phyloP scores from a whole-genome alignment of 768 basidiomycete genomes.

The Hydnomerulius pinastri region DNA sequence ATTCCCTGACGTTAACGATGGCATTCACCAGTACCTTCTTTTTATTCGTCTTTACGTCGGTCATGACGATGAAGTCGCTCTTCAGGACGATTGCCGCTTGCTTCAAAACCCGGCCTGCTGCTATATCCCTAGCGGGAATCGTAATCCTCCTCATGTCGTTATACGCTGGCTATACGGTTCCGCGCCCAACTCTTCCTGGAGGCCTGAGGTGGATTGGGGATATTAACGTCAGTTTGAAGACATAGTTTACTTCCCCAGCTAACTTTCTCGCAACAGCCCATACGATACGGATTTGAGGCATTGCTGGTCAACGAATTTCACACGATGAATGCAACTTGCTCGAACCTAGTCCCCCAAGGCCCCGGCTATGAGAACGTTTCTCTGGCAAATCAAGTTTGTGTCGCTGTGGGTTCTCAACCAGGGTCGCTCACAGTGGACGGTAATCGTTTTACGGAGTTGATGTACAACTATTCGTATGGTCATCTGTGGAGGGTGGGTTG shows the following conservation, averaged over 20 bases:
- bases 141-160: conserved; percentile 40
- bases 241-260: conserved; percentile 35
- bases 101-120: conserved; percentile 53
- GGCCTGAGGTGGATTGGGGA: conserved; percentile 21
- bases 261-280: conserved; percentile 32
- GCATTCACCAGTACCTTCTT: conserved; percentile 54
- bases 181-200: conserved; percentile 8
- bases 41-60: conserved; percentile 52
- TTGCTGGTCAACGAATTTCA: conserved; percentile 53
- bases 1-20: conserved; percentile 36
- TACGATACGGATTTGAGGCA: conserved; percentile 26
- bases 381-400: conserved; percentile 44
- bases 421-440: conserved; percentile 45
- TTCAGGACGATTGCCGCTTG: conserved; percentile 66
- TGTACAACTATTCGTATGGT: conserved; percentile 26
- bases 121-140: conserved; percentile 37
- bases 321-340: conserved; percentile 36
- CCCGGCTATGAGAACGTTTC: conserved; percentile 35
- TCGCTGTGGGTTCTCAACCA: conserved; percentile 40
- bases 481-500: conserved; percentile 42
- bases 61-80: conserved; percentile 70
- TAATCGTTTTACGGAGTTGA: conserved; percentile 38
- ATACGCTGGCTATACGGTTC: conserved; percentile 43
- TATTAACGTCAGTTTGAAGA: conserved; percentile 20
- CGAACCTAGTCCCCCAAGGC: conserved; percentile 33